phyloP scores from a whole-genome alignment of 2,329 filamentous ascomycete genomes.

The Fusarium pseudonygamai region DNA sequence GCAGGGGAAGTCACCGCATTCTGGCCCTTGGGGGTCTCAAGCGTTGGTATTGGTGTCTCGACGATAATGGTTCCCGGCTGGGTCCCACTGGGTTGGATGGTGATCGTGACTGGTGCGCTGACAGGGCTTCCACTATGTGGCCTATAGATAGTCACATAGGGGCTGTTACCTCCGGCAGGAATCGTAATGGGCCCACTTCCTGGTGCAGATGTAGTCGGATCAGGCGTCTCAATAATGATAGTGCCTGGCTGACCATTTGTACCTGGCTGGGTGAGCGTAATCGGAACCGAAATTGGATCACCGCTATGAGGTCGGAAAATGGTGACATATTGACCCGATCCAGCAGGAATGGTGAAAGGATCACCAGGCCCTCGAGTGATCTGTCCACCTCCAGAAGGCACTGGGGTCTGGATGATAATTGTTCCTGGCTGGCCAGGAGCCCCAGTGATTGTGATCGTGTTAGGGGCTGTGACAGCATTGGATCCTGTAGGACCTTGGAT shows the following conservation, averaged over 20 bases:
- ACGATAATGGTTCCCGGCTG: slow-evolving; percentile 25
- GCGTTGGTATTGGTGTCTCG: slow-evolving; percentile 21
- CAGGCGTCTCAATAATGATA: slow-evolving; percentile 26
- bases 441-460: slow-evolving; percentile 22
- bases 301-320: slow-evolving; percentile 31
- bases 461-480: slow-evolving; percentile 9
- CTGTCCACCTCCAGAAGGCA: not conserved
- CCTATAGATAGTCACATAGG: slow-evolving; percentile 26
- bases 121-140: slow-evolving; percentile 18
- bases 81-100: slow-evolving; percentile 4
- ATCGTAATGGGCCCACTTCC: slow-evolving; percentile 24
- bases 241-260: slow-evolving; percentile 23
- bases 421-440: slow-evolving; percentile 22
- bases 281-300: slow-evolving; percentile 24
- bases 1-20: slow-evolving; percentile 9
- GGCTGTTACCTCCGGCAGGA: slow-evolving; percentile 8
- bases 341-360: slow-evolving; percentile 24
- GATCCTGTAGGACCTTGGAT: slow-evolving; percentile 27
- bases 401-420: slow-evolving; percentile 30
- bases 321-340: slow-evolving; percentile 7
- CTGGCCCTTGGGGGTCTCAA: slow-evolving; percentile 20
- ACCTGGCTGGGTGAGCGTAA: slow-evolving; percentile 25
- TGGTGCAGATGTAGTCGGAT: slow-evolving; percentile 5
- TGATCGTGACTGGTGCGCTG: slow-evolving; percentile 9
- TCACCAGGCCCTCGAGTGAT: slow-evolving; percentile 2